Evolutionary conservation across 2,329 filamentous ascomycete species (phyloP).

Genomic region (Colletotrichum somersetense): DNA sequence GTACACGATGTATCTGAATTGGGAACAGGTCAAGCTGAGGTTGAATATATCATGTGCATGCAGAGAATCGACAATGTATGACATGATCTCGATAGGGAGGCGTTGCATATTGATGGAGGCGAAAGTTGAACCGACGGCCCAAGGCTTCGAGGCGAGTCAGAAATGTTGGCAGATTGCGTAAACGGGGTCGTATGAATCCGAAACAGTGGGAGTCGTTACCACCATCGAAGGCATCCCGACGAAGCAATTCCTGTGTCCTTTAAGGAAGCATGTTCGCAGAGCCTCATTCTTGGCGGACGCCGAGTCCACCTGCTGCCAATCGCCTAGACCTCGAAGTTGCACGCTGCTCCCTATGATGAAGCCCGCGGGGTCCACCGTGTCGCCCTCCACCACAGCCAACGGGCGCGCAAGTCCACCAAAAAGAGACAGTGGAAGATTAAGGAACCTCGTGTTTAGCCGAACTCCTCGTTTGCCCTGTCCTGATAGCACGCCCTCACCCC

Average conservation of each 20-base stretch:
- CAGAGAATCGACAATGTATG: conserved; percentile 66
- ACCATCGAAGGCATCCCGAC: too few species aligned
- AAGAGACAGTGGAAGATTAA: too few species aligned
- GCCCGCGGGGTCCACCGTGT: background rate
- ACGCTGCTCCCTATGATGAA: background rate
- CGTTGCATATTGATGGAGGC: conserved; percentile 25
- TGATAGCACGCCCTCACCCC: background rate
- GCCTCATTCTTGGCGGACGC: background rate
- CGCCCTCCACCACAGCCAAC: too few species aligned
- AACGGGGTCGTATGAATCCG: too few species aligned
- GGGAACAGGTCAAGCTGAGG: conserved; percentile 64
- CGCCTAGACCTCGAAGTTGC: background rate
- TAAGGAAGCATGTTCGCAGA: background rate
- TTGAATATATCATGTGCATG: conserved; percentile 69
- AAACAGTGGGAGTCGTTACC: too few species aligned
- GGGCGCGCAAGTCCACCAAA: too few species aligned
- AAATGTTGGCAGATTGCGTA: background rate
- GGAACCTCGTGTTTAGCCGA: too few species aligned
- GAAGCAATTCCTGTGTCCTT: too few species aligned
- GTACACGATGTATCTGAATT: conserved; percentile 63
- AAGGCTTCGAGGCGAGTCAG: background rate
- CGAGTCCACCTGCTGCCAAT: background rate
- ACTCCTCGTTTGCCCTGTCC: background rate
- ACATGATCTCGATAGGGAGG: conserved; percentile 74
- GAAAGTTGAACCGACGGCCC: background rate